Percentiles rank a stretch among this genome's conserved stretches.
phyloP scores from a whole-genome alignment of 805 yeast species.

The Barnettozyma siamensis region DNA sequence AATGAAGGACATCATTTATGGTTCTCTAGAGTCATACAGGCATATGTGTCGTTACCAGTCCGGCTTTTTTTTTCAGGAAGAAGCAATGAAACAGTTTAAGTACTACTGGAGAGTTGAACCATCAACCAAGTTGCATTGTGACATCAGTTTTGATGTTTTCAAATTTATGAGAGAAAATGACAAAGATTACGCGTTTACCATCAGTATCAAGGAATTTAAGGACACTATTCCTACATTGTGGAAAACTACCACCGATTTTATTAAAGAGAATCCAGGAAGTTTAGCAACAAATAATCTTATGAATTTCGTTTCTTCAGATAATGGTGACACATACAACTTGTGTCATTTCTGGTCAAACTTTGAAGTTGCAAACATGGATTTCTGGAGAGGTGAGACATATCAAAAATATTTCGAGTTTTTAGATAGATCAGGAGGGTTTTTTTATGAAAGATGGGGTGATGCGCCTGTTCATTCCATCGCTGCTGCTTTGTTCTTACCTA shows the following conservation, averaged over 20 bases:
- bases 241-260: slow-evolving; percentile 62
- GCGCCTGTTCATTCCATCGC: slow-evolving; percentile 91
- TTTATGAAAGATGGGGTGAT: slow-evolving; percentile 90
- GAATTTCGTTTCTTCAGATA: slow-evolving; percentile 57
- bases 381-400: slow-evolving; percentile 57
- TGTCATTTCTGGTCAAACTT: slow-evolving; percentile 86
- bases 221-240: slow-evolving; percentile 74
- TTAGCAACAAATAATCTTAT: slow-evolving; percentile 47
- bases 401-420: slow-evolving; percentile 54
- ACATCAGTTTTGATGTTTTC: slow-evolving; percentile 75
- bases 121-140: slow-evolving; percentile 73
- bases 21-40: slow-evolving; percentile 63
- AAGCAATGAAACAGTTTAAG: slow-evolving; percentile 65
- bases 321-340: slow-evolving; percentile 58
- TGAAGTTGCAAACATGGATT: slow-evolving; percentile 67
- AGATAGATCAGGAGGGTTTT: slow-evolving; percentile 71
- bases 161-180: slow-evolving; percentile 74
- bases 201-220: slow-evolving; percentile 68
- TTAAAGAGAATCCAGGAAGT: slow-evolving; percentile 42
- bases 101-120: slow-evolving; percentile 97
- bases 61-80: slow-evolving; percentile 84
- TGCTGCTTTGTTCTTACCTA: slow-evolving; percentile 69
- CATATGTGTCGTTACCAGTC: slow-evolving; percentile 93
- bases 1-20: slow-evolving; percentile 74
- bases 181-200: slow-evolving; percentile 72